Conservation (phyloP, 164 flowering plant species). For the Magnolia sinica region DNA sequence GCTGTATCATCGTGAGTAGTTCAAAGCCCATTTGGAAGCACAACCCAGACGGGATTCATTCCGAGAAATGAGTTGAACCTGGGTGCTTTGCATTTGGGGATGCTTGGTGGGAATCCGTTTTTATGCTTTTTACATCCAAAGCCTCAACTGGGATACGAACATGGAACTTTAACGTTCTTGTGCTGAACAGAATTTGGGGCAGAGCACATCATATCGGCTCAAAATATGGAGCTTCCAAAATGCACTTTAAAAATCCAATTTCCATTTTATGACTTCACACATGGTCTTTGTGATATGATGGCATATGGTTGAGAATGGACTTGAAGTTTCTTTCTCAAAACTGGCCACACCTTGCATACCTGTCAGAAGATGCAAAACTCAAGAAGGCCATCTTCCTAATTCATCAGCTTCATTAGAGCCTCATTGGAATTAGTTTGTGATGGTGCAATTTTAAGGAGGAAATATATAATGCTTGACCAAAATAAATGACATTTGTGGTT, state of each 20-base stretch:
- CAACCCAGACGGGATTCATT: neutral
- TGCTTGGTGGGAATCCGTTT: neutral
- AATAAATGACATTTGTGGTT: too few species aligned
- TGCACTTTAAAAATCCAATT: neutral
- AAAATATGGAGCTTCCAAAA: neutral
- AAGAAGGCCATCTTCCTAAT: neutral
- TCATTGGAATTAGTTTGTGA: neutral
- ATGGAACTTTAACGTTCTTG: too few species aligned
- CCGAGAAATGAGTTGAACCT: neutral
- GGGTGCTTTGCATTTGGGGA: neutral
- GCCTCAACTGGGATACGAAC: neutral
- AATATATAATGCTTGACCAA: neutral
- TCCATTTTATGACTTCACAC: neutral
- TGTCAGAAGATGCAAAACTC: neutral
- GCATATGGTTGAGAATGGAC: neutral
- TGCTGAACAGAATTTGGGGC: too few species aligned
- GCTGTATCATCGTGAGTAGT: neutral
- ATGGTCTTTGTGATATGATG: neutral
- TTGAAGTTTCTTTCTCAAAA: neutral
- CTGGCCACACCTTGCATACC: neutral
- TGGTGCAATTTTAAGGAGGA: neutral
- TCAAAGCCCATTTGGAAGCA: neutral
- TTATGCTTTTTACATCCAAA: neutral
- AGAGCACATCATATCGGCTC: neutral
- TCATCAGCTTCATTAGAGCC: neutral